Evolutionary conservation across 1,284 basidiomycete species (phyloP), one percentile per base, ranked within the genome.

Genomic region (Apiotrichum montevideense): DNA sequence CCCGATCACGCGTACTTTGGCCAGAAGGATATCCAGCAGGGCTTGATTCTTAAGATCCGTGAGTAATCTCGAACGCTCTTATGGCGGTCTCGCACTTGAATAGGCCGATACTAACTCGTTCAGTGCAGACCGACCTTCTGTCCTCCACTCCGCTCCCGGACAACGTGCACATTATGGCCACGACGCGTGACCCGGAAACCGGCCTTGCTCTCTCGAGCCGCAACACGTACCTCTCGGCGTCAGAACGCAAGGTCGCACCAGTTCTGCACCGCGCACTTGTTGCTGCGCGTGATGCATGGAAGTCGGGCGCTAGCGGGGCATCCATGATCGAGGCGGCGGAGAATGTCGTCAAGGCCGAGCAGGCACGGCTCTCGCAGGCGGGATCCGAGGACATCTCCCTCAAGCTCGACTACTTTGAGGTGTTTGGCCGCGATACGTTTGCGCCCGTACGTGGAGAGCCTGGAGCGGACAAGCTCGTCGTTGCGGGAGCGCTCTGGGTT

Each of bases 11-110:
- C 90, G 29, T 98, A 98, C 75, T 97, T 98, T 68, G 95, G 96
- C 0, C 95, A 98, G 76, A 98, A 98, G 74, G 95, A 98, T 71
- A 97, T 98, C 55, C 95, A 98, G 72, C 95, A 98, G 73, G 90
- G 88, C 0, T 77, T 98, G 7, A 77, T 98, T 21, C 81, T 98
- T 29, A 86, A 87, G 46, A 85, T 88, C n/a, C 81, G 76, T 77
- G 41, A 46, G 74, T 66, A 35, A 29, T 3, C 29, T 29, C 29
- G 29, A 29, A 21, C 21, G 21, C 21, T 21, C 21, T 21, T 21
- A 21, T 21, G 21, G 21, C 21, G 21, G 21, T 21, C 21, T 21
- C 21, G 21, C 21, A 21, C 21, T 21, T 21, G 21, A 21, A 21
- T 21, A 21, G 21, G 21, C 21, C 21, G 29, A 29, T 29, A 29